phyloP scores from a whole-genome alignment of 257 asterid genomes.

The Solanum corneliomulleri region DNA sequence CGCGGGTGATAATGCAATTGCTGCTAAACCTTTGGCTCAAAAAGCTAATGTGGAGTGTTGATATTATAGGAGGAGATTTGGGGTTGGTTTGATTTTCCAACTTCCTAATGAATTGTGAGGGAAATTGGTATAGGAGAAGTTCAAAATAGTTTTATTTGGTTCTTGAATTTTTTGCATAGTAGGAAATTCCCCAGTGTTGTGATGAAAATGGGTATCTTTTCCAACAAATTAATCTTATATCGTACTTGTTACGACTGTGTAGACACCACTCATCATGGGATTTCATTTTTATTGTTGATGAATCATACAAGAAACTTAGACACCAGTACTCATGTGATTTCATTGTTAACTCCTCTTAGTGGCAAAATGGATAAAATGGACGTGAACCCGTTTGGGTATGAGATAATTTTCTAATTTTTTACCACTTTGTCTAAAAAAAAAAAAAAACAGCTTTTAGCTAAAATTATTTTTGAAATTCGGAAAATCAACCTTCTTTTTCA shows the following conservation, averaged over 20 bases:
- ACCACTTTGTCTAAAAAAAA: neutral
- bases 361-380: neutral
- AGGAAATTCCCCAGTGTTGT: neutral
- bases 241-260: neutral
- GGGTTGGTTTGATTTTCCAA: neutral
- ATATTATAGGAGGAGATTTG: constrained; percentile 10
- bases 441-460: neutral
- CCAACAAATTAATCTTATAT: neutral
- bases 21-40: constrained; percentile 14
- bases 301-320: neutral
- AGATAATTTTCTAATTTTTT: too few relatives aligned
- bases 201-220: neutral
- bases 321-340: rapidly evolving
- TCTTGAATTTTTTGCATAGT: neutral
- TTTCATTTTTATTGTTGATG: neutral
- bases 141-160: neutral
- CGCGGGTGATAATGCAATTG: constrained; percentile 6
- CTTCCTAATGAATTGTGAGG: constrained; percentile 23
- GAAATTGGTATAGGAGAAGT: constrained; percentile 40
- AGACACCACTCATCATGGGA: rapidly evolving
- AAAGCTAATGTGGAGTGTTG: constrained; percentile 35
- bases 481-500: too few relatives aligned
- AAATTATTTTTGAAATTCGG: too few relatives aligned
- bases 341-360: neutral
- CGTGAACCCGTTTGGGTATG: neutral